Conservation (phyloP, 768 basidiomycete genomes). For the Punctularia strigosozonata region DNA sequence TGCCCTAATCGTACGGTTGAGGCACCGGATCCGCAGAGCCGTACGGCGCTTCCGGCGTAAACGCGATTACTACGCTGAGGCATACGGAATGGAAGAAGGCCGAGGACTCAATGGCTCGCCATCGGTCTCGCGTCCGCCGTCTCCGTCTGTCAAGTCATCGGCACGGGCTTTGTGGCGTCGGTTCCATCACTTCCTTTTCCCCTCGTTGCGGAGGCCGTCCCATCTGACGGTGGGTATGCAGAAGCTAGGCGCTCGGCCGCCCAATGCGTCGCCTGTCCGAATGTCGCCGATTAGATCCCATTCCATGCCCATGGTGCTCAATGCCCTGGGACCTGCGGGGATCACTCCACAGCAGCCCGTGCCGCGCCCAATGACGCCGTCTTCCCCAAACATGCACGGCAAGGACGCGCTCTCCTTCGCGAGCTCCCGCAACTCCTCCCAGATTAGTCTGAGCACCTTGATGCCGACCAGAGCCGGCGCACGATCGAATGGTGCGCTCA, state of each 20-base stretch:
- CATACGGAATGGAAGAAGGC: slow-evolving; percentile 43
- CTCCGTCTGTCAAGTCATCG: slow-evolving; percentile 6
- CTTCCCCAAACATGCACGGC: slow-evolving; percentile 14
- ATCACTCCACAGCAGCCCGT: slow-evolving; percentile 15
- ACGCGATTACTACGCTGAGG: slow-evolving; percentile 24
- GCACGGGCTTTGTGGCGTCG: slow-evolving; percentile 3
- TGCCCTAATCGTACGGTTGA: slow-evolving; percentile 41
- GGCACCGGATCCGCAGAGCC: slow-evolving; percentile 35
- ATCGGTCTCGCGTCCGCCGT: slow-evolving; percentile 3
- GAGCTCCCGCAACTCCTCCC: slow-evolving; percentile 58
- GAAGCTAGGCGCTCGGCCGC: no score
- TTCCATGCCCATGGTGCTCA: slow-evolving; percentile 5
- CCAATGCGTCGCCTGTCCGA: neutral
- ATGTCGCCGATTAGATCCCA: neutral
- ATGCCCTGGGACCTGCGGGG: slow-evolving; percentile 12
- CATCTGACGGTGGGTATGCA: no score
- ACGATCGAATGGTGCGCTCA: slow-evolving; percentile 23
- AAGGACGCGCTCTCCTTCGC: slow-evolving; percentile 32
- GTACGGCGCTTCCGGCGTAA: slow-evolving; percentile 29
- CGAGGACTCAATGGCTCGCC: slow-evolving; percentile 9
- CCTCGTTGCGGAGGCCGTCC: neutral
- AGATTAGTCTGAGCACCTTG: slow-evolving; percentile 47
- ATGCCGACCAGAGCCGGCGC: slow-evolving; percentile 33
- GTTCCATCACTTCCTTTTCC: no score
- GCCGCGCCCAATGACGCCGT: slow-evolving; percentile 12